Conservation (phyloP, 129 eudicot species). For the Flaveria brownii region DNA sequence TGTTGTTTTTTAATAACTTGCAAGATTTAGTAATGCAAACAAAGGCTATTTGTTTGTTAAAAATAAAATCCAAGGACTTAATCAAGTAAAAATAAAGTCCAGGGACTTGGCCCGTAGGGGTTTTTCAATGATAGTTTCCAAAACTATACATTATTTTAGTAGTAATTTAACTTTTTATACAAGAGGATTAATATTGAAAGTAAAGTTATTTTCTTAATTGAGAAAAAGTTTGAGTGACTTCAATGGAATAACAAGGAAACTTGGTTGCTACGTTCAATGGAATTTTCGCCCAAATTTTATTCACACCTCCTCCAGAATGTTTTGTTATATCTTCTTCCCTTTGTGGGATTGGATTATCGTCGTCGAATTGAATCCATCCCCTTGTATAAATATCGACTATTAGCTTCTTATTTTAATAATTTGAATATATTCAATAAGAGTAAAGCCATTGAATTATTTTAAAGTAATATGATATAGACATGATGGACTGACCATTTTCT, state of each 20-base stretch:
- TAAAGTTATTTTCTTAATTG: neutral
- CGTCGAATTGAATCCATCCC: conserved; percentile 83
- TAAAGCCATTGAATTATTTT: neutral
- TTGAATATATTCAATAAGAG: neutral
- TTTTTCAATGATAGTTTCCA: neutral
- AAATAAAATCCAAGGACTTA: too few relatives aligned
- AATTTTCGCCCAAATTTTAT: neutral
- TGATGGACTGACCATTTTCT: conserved; percentile 62
- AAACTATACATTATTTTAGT: neutral
- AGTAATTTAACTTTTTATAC: too few relatives aligned
- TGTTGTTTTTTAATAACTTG: too few relatives aligned
- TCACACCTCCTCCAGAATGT: conserved; percentile 93
- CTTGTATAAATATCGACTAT: conserved; percentile 45
- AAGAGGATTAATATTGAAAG: neutral
- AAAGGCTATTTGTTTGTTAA: too few relatives aligned
- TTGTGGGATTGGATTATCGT: conserved; percentile 83
- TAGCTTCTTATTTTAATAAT: neutral
- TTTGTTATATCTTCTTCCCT: conserved; percentile 87
- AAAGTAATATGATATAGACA: neutral
- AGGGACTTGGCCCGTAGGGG: too few relatives aligned
- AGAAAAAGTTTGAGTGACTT: neutral
- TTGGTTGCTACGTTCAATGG: neutral
- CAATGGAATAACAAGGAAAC: too few relatives aligned
- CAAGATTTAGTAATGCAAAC: too few relatives aligned
- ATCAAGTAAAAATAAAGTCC: too few relatives aligned